These are phyloP conservation scores for Phellinidium pouzarii DNA, from an alignment of 1,284 basidiomycete species.

Conservation along the genomic window DNA sequence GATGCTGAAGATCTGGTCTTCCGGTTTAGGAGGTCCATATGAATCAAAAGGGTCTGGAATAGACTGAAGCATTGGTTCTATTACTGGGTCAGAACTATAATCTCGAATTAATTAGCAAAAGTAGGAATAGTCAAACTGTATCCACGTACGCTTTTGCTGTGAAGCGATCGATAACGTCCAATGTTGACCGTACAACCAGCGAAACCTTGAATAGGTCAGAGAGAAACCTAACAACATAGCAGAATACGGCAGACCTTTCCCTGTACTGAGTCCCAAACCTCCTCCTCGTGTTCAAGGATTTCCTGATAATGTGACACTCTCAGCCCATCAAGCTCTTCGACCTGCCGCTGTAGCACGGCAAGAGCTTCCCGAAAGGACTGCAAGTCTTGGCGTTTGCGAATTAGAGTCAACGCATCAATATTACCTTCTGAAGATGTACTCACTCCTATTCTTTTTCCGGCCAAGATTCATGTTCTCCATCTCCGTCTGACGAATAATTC, in stretches of 20 bases:
- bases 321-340: slow-evolving; percentile 79
- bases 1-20: slow-evolving; percentile 91
- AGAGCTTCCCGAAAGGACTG: slow-evolving; percentile 84
- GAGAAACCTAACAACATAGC: neutral
- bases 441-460: slow-evolving; percentile 72
- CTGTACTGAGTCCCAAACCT: slow-evolving; percentile 88
- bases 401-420: neutral
- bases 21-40: slow-evolving; percentile 81
- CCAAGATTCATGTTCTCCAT: slow-evolving; percentile 71
- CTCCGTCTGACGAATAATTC: slow-evolving; percentile 85
- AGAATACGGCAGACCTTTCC: slow-evolving; percentile 56
- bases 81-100: slow-evolving; percentile 75
- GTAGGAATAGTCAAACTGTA: slow-evolving; percentile 5
- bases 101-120: slow-evolving; percentile 17
- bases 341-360: slow-evolving; percentile 77
- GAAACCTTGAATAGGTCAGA: slow-evolving; percentile 41
- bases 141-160: slow-evolving; percentile 78
- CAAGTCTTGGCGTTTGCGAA: slow-evolving; percentile 46
- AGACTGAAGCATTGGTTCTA: slow-evolving; percentile 85
- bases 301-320: slow-evolving; percentile 80
- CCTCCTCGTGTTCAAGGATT: slow-evolving; percentile 88
- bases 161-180: slow-evolving; percentile 79
- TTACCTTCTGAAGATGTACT: slow-evolving; percentile 25
- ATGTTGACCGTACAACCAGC: slow-evolving; percentile 68
- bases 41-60: slow-evolving; percentile 92